Evolutionary conservation across 164 flowering plant species (phyloP).

Genomic region (Buxus sempervirens): DNA sequence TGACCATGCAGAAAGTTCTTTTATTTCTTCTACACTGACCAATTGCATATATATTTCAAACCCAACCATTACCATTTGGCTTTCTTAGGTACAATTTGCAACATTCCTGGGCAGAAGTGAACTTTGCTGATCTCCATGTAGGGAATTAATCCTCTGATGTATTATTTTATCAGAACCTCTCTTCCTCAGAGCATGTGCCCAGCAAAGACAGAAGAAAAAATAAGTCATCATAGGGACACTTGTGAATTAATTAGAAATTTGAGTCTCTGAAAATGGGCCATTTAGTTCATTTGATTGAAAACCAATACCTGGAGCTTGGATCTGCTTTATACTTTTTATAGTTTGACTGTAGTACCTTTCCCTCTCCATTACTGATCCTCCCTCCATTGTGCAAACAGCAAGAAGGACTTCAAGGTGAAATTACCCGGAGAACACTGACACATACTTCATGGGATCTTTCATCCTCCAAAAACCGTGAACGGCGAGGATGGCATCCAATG

Average conservation of each 20-base stretch:
- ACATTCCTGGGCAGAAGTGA: not conserved
- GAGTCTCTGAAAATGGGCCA: too few relatives aligned
- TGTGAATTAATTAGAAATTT: too few relatives aligned
- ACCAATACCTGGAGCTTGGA: too few relatives aligned
- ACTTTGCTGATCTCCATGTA: not conserved
- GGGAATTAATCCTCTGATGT: not conserved
- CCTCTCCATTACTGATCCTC: conserved; percentile 1
- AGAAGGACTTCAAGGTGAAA: conserved; percentile 59
- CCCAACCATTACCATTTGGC: not conserved
- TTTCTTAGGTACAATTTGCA: not conserved
- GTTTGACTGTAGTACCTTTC: not conserved
- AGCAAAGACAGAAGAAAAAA: too few relatives aligned
- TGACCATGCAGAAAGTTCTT: not conserved
- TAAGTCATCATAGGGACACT: too few relatives aligned
- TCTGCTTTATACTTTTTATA: too few relatives aligned
- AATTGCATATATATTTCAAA: not conserved
- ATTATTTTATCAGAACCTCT: too few relatives aligned
- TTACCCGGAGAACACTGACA: conserved; percentile 44
- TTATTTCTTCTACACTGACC: not conserved
- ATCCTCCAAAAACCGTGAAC: conserved; percentile 58
- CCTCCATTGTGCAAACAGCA: conserved; percentile 37
- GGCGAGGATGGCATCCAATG: conserved; percentile 95
- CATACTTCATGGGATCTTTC: conserved; percentile 81
- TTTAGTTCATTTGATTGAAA: too few relatives aligned
- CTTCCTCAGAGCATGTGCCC: too few relatives aligned